Percentiles rank a stretch among this genome's conserved stretches.
Conservation (phyloP, 1,139 yeast genomes). For the Blastobotrys indianensis region DNA sequence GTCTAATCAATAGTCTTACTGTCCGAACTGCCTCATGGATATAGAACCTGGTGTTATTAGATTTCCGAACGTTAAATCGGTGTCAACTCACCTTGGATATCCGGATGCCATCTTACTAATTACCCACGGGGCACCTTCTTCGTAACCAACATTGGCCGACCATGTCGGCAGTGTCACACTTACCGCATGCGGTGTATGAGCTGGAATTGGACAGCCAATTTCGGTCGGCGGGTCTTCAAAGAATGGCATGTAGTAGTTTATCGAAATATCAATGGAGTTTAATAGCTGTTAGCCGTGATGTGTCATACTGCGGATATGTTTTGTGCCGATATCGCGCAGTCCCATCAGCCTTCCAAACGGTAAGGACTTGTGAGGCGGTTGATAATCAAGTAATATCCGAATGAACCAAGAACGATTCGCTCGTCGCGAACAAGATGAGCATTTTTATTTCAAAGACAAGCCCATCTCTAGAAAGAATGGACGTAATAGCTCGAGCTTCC, state of each 20-base stretch:
- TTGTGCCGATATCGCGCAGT: too few species aligned
- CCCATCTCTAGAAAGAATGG: too few species aligned
- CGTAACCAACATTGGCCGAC: constrained; percentile 89
- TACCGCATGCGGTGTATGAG: constrained; percentile 85
- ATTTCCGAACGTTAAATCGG: background rate
- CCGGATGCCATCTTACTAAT: constrained; percentile 77
- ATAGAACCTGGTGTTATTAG: constrained; percentile 49
- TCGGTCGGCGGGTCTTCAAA: constrained; percentile 37
- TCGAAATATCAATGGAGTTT: constrained; percentile 1
- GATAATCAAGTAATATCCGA: too few species aligned
- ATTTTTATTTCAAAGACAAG: too few species aligned
- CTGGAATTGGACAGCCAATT: constrained; percentile 82
- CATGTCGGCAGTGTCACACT: constrained; percentile 92
- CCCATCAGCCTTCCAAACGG: too few species aligned
- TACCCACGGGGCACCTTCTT: constrained; percentile 83
- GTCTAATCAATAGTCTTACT: constrained; percentile 35
- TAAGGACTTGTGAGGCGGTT: too few species aligned
- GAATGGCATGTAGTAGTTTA: constrained; percentile 18
- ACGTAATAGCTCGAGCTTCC: background rate
- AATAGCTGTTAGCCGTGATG: constrained; percentile 2
- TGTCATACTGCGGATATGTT: too few species aligned
- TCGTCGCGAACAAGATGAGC: too few species aligned
- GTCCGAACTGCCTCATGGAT: constrained; percentile 68
- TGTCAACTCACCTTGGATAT: constrained; percentile 50
- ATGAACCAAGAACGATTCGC: too few species aligned